A percentile compares a stretch with the other conserved stretches of the same genome.
Conservation (phyloP, 441 rosid genomes). For the Daphne laureola region DNA sequence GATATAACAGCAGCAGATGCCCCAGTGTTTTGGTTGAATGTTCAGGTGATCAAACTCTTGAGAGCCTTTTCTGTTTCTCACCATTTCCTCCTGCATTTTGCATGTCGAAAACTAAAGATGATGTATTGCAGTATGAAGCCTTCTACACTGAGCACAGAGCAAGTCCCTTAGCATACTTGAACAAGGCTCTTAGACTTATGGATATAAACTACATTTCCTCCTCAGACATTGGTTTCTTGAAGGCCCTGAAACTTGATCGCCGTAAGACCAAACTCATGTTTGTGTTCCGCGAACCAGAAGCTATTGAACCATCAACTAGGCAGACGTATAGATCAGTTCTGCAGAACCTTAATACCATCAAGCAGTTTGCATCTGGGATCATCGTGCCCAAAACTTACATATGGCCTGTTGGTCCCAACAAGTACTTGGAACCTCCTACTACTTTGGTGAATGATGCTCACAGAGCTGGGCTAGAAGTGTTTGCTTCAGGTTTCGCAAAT, state of each 20-base stretch:
- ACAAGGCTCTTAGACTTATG: constrained; percentile 15
- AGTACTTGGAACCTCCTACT: constrained; percentile 45
- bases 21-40: constrained; percentile 59
- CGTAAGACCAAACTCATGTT: constrained; percentile 49
- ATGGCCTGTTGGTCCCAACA: constrained; percentile 37
- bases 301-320: constrained; percentile 60
- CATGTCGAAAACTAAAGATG: neutral
- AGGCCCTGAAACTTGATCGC: constrained; percentile 38
- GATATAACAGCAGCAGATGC: constrained; percentile 30
- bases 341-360: constrained; percentile 48
- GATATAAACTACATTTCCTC: constrained; percentile 44
- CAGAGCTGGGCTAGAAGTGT: constrained; percentile 56
- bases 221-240: constrained; percentile 75
- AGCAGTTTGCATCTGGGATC: constrained; percentile 61
- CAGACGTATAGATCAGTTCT: constrained; percentile 41
- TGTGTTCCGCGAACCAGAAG: constrained; percentile 34
- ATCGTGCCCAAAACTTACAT: constrained; percentile 74
- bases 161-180: constrained; percentile 31
- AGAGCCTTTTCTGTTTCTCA: neutral
- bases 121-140: constrained; percentile 42
- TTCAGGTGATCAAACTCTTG: constrained; percentile 38
- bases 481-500: constrained; percentile 75
- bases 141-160: constrained; percentile 59
- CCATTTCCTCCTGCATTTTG: neutral
- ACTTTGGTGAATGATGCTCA: constrained; percentile 75